Evolutionary conservation across 1,284 basidiomycete genomes (phyloP).

Genomic region (Ganoderma sp.): DNA sequence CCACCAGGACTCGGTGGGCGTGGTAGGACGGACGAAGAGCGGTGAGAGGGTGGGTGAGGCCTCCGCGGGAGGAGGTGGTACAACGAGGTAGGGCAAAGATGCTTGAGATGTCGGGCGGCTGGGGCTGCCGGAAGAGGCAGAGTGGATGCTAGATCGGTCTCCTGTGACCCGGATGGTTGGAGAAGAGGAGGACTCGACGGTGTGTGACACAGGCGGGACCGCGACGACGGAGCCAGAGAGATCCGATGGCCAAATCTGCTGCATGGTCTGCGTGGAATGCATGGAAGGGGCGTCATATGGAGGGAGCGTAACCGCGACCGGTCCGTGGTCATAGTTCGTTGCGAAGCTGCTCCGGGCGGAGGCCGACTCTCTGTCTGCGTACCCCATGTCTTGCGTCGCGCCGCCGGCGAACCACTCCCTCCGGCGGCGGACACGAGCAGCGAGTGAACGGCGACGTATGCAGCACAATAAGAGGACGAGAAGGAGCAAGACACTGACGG

Average conservation of each 20-base stretch:
- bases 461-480: slow-evolving; percentile 27
- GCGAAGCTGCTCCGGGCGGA: slow-evolving; percentile 54
- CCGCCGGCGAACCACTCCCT: slow-evolving; percentile 35
- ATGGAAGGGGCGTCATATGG: slow-evolving; percentile 19
- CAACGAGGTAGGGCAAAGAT: slow-evolving; percentile 46
- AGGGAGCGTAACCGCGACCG: slow-evolving; percentile 28
- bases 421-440: slow-evolving; percentile 33
- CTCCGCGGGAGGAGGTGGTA: slow-evolving; percentile 35
- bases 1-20: slow-evolving; percentile 64
- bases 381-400: slow-evolving; percentile 28
- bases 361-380: slow-evolving; percentile 23
- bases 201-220: slow-evolving; percentile 26
- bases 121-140: slow-evolving; percentile 17
- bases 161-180: slow-evolving; percentile 30
- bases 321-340: slow-evolving; percentile 48
- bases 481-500: slow-evolving; percentile 23
- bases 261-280: slow-evolving; percentile 14
- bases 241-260: slow-evolving; percentile 32
- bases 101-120: slow-evolving; percentile 36
- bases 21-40: slow-evolving; percentile 68
- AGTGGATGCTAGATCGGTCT: slow-evolving; percentile 26
- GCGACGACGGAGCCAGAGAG: slow-evolving; percentile 28
- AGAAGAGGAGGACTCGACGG: slow-evolving; percentile 22
- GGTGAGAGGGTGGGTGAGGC: slow-evolving; percentile 44
- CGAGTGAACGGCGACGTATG: slow-evolving; percentile 31